Evolutionary conservation across 257 asterid genomes (phyloP).

Genomic region (Solanum bukasovii): DNA sequence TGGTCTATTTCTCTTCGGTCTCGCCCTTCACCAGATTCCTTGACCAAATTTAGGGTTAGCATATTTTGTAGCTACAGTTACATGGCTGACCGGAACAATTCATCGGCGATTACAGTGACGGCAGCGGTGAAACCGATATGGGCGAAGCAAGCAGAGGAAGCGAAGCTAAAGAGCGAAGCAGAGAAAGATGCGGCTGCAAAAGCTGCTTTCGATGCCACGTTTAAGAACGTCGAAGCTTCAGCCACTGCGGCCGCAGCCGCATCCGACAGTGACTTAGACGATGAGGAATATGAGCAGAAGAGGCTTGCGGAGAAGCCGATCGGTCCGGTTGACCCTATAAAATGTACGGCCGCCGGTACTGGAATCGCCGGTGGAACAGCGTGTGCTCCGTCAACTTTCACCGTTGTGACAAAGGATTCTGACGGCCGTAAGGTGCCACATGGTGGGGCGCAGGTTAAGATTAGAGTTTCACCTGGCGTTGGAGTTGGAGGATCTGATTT

Average conservation of each 20-base stretch:
- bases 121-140: slow-evolving; percentile 66
- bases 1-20: not conserved
- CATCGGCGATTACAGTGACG: slow-evolving; percentile 7
- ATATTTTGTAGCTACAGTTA: not conserved
- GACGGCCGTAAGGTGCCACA: slow-evolving; percentile 63
- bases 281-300: slow-evolving; percentile 41
- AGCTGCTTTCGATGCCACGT: slow-evolving; percentile 98
- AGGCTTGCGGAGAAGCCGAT: slow-evolving; percentile 36
- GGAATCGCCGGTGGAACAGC: slow-evolving; percentile 97
- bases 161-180: slow-evolving; percentile 85
- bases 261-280: slow-evolving; percentile 50
- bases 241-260: slow-evolving; percentile 9
- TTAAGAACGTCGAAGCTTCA: slow-evolving; percentile 36
- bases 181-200: slow-evolving; percentile 95
- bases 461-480: slow-evolving; percentile 66
- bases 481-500: slow-evolving; percentile 85
- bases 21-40: not conserved
- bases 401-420: slow-evolving; percentile 65
- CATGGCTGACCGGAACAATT: slow-evolving; percentile 70
- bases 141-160: slow-evolving; percentile 98
- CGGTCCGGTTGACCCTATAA: slow-evolving; percentile 84
- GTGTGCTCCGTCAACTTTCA: slow-evolving; percentile 62
- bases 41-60: slow-evolving; percentile 23
- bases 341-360: slow-evolving; percentile 88
- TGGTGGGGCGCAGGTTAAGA: slow-evolving; percentile 85